phyloP scores from a whole-genome alignment of 192 early-diverging fungal genomes.

The Entrophospora sp. region DNA sequence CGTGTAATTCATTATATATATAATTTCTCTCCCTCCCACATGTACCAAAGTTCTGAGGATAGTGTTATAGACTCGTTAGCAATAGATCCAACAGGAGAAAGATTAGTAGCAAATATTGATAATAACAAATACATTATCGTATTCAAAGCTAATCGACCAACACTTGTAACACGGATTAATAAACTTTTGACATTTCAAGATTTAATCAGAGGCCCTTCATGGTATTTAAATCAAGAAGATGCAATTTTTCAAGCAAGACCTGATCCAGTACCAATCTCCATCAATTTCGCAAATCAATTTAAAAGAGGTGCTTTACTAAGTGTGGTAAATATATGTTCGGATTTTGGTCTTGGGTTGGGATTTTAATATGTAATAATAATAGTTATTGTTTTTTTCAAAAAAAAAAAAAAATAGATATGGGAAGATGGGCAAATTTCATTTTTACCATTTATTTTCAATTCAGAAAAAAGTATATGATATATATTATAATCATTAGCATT shows the following conservation, averaged over 20 bases:
- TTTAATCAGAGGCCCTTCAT: slow-evolving; percentile 6
- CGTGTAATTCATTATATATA: not conserved
- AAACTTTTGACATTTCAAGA: not conserved
- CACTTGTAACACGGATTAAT: not conserved
- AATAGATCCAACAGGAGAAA: slow-evolving; percentile 14
- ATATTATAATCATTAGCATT: too few species aligned
- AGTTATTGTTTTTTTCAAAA: not conserved
- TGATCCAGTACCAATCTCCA: not conserved
- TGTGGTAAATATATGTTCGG: not conserved
- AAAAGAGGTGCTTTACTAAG: slow-evolving; percentile 12
- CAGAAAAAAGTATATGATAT: too few species aligned
- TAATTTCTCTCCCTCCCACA: too few species aligned
- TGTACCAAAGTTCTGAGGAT: too few species aligned
- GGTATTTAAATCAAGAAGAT: not conserved
- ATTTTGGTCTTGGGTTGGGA: not conserved
- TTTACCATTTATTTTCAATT: slow-evolving; percentile 13
- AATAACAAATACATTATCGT: not conserved
- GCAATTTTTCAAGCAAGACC: not conserved
- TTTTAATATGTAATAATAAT: not conserved
- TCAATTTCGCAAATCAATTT: slow-evolving; percentile 15
- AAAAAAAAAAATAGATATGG: slow-evolving; percentile 11
- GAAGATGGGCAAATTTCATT: slow-evolving; percentile 18
- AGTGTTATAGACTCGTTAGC: not conserved
- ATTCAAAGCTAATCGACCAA: slow-evolving; percentile 1
- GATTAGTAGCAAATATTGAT: slow-evolving; percentile 1